Percentiles rank a stretch among this genome's conserved stretches.
Conservation (phyloP, 768 basidiomycete genomes). For the Boletus rubropictus region DNA sequence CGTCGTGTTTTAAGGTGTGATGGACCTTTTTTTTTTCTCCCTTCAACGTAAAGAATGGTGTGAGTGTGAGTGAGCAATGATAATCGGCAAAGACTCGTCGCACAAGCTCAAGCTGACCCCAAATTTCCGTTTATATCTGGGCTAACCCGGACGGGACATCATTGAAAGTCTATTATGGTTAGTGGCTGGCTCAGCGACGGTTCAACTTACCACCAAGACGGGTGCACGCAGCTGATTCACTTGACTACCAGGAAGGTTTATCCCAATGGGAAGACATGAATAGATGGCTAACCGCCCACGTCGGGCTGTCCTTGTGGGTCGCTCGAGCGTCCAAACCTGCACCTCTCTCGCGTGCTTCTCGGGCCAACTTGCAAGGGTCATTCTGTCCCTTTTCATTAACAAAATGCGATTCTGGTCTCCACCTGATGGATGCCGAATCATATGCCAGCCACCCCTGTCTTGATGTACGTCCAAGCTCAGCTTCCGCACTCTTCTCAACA, state of each 20-base stretch:
- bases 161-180: neutral
- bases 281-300: neutral
- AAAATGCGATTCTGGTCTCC: neutral
- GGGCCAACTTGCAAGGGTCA: neutral
- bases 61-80: neutral
- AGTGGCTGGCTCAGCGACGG: too few relatives aligned
- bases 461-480: neutral
- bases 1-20: neutral
- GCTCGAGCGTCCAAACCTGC: neutral
- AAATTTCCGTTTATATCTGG: too few relatives aligned
- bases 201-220: neutral
- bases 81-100: neutral
- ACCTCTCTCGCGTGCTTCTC: neutral
- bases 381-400: neutral
- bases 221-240: too few relatives aligned
- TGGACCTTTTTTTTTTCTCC: neutral
- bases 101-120: too few relatives aligned
- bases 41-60: neutral
- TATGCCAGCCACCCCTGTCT: neutral
- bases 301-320: neutral
- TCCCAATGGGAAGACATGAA: constrained; percentile 3
- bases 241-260: neutral
- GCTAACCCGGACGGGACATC: too few relatives aligned
- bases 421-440: neutral
- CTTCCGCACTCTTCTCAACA: neutral